These are phyloP conservation scores for Arthrobotrys conoides DNA, from an alignment of 2,329 filamentous ascomycete genomes.

Conservation along the genomic window DNA sequence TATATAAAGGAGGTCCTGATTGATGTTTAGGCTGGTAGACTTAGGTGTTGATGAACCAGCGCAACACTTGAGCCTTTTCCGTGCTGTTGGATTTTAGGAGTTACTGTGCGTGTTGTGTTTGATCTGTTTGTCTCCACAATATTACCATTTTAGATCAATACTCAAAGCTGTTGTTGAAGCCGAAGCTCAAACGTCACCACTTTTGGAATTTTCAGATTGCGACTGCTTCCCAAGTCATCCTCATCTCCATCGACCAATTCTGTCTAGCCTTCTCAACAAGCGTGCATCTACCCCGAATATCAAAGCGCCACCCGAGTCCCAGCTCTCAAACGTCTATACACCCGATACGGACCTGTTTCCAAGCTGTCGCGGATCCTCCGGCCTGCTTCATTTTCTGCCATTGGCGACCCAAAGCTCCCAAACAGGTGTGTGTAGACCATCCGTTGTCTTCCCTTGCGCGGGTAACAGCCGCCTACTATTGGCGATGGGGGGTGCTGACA, in stretches of 20 bases:
- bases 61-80: neutral
- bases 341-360: conserved; percentile 8
- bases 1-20: neutral
- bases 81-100: conserved; percentile 8
- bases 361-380: conserved; percentile 25
- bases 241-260: conserved; percentile 33
- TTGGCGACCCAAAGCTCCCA: neutral
- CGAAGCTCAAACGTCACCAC: conserved; percentile 48
- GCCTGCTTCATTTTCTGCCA: neutral
- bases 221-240: conserved; percentile 33
- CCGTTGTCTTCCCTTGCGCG: conserved; percentile 53
- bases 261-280: conserved; percentile 12
- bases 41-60: too few relatives aligned
- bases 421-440: conserved; percentile 26
- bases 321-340: neutral
- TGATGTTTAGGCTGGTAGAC: too few relatives aligned
- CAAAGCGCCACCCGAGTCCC: conserved; percentile 20
- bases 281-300: conserved; percentile 18
- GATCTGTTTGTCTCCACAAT: conserved; percentile 6
- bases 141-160: neutral
- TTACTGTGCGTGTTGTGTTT: conserved; percentile 27
- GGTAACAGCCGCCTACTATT: conserved; percentile 55
- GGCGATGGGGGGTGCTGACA: conserved; percentile 59
- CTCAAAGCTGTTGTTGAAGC: conserved; percentile 32
- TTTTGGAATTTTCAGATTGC: conserved; percentile 48